phyloP scores from a whole-genome alignment of 2,329 filamentous ascomycete species.

The Colletotrichum camelliae region DNA sequence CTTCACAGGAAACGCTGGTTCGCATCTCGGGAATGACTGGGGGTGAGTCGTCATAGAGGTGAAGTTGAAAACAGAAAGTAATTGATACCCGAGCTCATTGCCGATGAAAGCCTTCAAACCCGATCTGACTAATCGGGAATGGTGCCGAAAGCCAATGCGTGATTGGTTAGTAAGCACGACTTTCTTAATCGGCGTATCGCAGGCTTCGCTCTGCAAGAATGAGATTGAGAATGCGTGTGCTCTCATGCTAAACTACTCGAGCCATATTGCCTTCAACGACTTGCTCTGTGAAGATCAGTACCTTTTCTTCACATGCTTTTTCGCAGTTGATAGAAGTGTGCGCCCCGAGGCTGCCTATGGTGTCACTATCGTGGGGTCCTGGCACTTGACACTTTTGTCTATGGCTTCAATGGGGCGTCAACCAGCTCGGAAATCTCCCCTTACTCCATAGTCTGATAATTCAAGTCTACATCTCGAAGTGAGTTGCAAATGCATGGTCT shows the following conservation, averaged over 20 bases:
- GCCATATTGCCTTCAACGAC: background rate
- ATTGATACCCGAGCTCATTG: background rate
- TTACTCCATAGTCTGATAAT: fast-evolving
- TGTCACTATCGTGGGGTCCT: background rate
- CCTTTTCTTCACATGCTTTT: background rate
- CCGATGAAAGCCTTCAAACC: background rate
- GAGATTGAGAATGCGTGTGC: background rate
- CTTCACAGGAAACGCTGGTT: background rate
- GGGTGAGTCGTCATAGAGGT: background rate
- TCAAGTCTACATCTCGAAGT: background rate
- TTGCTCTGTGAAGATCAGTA: background rate
- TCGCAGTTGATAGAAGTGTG: background rate
- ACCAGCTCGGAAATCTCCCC: background rate
- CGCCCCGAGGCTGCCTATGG: background rate
- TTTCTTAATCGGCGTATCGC: background rate
- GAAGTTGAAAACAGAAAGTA: background rate
- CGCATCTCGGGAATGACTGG: background rate
- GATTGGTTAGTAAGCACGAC: background rate
- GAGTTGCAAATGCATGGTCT: background rate
- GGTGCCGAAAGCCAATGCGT: background rate
- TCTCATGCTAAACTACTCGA: background rate
- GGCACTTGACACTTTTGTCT: background rate
- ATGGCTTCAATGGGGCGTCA: background rate
- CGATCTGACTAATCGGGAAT: background rate
- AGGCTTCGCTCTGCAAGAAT: background rate